Evolutionary conservation across 371 early-diverging fungal genomes (phyloP), one percentile per base, ranked within the genome.

Genomic region (Mortierella sp.): DNA sequence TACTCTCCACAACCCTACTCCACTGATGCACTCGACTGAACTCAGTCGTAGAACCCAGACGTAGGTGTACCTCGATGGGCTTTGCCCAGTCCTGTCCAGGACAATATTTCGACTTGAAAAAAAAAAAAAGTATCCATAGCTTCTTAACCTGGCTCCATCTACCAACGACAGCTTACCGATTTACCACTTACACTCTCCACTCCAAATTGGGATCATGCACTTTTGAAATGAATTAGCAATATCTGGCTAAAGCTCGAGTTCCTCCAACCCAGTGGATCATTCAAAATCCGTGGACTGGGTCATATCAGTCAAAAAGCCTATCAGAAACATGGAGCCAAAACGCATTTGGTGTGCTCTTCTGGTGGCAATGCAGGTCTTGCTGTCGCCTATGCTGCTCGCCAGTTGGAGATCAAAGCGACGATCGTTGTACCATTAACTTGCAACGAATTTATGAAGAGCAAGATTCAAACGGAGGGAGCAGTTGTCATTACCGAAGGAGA

Each of bases 241-340:
- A 84, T 91, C 19, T 92, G 89, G 84, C 86, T 88, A 19, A 92
- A 92, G 74, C 87, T 91, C 57, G 93, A 92, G 60, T 89, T 87
- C 75, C 84, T 92, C 61, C 93, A 92, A 55, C 93, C 93, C 16
- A 88, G 91, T 9, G 91, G 91, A 47, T 92, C 92, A 9, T 89
- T 90, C 48, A 92, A 92, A 72, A 90, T 92, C 68, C 85, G 92
- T 66, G 92, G 93, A 18, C 81, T 92, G 23, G 93, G 93, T 45
- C 72, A 84, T 57, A 87, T 90, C 72, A 89, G 89, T 60, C 84
- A 82, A 57, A 84, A 83, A 60, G 88, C 89, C 1, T 79, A 84
- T 7, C 68, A 83, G 37, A 74, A 87, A 23, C 86, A 87, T 57
- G 86, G 86, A 15, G 69, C 85, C 15, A 72, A 85, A 21, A 82